A percentile compares a stretch with the other conserved stretches of the same genome.
Conservation (phyloP, 345 rosid species). For the Crucihimalaya himalaica region DNA sequence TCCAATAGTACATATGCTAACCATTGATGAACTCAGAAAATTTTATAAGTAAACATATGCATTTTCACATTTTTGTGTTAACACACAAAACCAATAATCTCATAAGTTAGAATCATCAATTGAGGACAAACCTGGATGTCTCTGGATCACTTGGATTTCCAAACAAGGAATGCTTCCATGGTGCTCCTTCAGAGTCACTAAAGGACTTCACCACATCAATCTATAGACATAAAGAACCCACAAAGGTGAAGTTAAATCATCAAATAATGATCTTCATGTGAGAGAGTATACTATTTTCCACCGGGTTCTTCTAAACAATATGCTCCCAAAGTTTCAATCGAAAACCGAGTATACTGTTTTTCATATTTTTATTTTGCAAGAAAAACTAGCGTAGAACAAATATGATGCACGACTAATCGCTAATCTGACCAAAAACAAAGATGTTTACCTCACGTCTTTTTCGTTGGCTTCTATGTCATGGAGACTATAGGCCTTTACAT, state of each 20-base stretch:
- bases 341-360: neutral
- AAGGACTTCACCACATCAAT: conserved; percentile 85
- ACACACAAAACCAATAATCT: conserved; percentile 12
- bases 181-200: conserved; percentile 77
- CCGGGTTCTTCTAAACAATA: conserved; percentile 5
- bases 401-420: neutral
- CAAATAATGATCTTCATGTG: conserved; percentile 18
- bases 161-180: conserved; percentile 91
- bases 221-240: conserved; percentile 43
- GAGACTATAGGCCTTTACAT: conserved; percentile 51
- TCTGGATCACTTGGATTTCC: conserved; percentile 96
- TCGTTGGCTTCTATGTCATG: neutral
- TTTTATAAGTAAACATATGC: neutral
- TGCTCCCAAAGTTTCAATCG: conserved; percentile 14
- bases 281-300: conserved; percentile 1
- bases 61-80: conserved; percentile 1
- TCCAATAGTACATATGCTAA: neutral
- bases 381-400: too few relatives aligned
- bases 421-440: neutral
- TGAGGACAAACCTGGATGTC: conserved; percentile 75
- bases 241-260: neutral
- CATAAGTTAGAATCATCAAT: neutral
- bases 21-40: neutral
- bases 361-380: too few relatives aligned
- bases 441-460: conserved; percentile 23